Evolutionary conservation across 2,329 filamentous ascomycete genomes (phyloP).

Genomic region (Trichoderma citrinoviride): DNA sequence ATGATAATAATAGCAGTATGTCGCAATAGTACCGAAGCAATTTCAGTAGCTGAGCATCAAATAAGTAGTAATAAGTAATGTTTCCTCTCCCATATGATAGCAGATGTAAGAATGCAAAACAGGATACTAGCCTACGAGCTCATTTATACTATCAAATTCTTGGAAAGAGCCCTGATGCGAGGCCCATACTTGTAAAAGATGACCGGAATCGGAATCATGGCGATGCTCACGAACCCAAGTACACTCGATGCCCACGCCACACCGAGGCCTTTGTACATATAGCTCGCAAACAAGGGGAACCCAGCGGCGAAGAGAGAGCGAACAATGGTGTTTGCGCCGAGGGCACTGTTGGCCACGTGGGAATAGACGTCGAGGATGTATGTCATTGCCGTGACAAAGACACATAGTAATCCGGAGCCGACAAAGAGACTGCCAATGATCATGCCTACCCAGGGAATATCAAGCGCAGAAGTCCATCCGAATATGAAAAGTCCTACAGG

Average conservation of each 20-base stretch:
- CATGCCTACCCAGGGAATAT: slow-evolving; percentile 35
- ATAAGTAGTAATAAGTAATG: too few relatives aligned
- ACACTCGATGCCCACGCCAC: slow-evolving; percentile 25
- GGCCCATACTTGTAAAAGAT: slow-evolving; percentile 24
- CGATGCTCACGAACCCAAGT: slow-evolving; percentile 19
- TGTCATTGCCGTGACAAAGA: slow-evolving; percentile 41
- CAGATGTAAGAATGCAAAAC: too few relatives aligned
- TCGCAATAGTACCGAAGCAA: too few relatives aligned
- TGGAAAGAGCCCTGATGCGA: slow-evolving; percentile 3
- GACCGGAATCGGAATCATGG: slow-evolving; percentile 23
- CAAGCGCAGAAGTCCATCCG: slow-evolving; percentile 10
- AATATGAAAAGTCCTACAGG: slow-evolving; percentile 16
- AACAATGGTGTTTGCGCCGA: slow-evolving; percentile 35
- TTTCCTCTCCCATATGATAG: too few relatives aligned
- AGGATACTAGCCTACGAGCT: too few relatives aligned
- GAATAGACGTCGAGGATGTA: slow-evolving; percentile 36
- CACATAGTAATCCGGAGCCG: background rate
- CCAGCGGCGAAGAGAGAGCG: slow-evolving; percentile 62
- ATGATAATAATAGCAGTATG: too few relatives aligned
- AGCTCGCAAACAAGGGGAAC: slow-evolving; percentile 20
- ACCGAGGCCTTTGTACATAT: slow-evolving; percentile 23
- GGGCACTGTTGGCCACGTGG: slow-evolving; percentile 33
- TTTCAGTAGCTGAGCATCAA: too few relatives aligned
- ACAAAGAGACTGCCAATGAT: slow-evolving; percentile 21
- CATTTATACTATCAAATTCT: slow-evolving; percentile 3